Evolutionary conservation across 163 green algal genomes (phyloP), one percentile per base, ranked within the genome.

Genomic region (Coccomyxa subellipsoidea): DNA sequence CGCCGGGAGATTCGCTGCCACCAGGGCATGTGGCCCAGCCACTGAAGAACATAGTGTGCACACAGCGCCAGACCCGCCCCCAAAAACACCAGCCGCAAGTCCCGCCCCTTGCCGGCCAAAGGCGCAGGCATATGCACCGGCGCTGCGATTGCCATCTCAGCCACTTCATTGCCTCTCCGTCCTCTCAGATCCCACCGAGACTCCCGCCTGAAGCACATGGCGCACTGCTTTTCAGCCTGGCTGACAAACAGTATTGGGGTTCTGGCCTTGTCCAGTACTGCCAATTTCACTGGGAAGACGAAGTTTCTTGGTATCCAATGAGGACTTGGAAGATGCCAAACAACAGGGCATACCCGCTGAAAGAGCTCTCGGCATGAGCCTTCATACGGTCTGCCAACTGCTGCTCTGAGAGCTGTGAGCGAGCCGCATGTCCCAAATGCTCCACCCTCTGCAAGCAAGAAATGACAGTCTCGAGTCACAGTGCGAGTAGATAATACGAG

Each of bases 21-120:
- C 38, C 85, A 69, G 2, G 88, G 88, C 80, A 89, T 82, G 59
- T 84, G 85, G n/a, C 59, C 71, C n/a, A 84, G 31, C 69, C 84
- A 91, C 38, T 85, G 78, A 21, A 90, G 12, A 0, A 82, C 36
- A 38, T 84, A 83, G 34, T 88, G 80, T 10, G 80, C 73, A 29
- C 54, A 36, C 31, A 91, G 37, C 2, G 88, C 86, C 21, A 84
- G 70, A 0, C 81, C 39, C 6, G 81, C 86, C 10, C 88, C 88
- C 2, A 82, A 10, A 0, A 76, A 36, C 76, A 91, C 84, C n/a
- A 84, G 84, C 7, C 76, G 73, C 39, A 71, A 69, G 73, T 80
- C 38, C 10, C 38, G 37, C 29, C 76, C 38, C 29, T 27, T 69
- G n/a, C 32, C 0, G 32, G 3, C 21, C 10, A 39, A n/a, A 47